These are phyloP conservation scores for Discostella stelligeroides DNA, from an alignment of 108 stramenopile genomes.

Conservation along the genomic window DNA sequence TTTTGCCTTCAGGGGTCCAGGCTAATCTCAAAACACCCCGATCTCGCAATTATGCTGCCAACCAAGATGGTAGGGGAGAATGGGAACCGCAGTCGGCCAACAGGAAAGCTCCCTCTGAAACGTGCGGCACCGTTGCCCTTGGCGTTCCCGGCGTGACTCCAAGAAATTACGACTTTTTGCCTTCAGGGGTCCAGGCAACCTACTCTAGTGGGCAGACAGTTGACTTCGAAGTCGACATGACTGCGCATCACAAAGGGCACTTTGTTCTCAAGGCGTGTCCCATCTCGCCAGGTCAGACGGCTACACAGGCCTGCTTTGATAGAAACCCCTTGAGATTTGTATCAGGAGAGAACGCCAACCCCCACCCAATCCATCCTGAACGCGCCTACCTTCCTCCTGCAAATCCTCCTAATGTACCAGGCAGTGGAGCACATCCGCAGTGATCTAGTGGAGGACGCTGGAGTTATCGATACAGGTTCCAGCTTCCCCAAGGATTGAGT, in stretches of 20 bases:
- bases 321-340: constrained; percentile 10
- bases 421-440: too few species aligned
- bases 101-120: constrained; percentile 14
- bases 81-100: constrained; percentile 30
- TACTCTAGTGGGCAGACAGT: constrained; percentile 37
- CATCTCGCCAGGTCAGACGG: neutral
- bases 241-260: constrained; percentile 58
- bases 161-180: constrained; percentile 9
- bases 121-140: neutral
- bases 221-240: constrained; percentile 36
- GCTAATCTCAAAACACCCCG: constrained; percentile 41
- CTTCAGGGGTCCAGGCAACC: constrained; percentile 25
- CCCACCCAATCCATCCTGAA: constrained; percentile 38
- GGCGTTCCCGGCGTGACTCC: too few species aligned
- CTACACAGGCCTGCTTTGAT: constrained; percentile 59
- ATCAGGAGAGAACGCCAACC: constrained; percentile 9
- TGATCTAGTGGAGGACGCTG: neutral
- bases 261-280: constrained; percentile 51
- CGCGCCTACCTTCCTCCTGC: constrained; percentile 53
- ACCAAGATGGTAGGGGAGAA: constrained; percentile 9
- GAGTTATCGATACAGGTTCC: constrained; percentile 27
- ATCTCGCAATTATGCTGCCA: constrained; percentile 33
- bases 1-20: constrained; percentile 30
- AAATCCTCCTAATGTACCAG: neutral
- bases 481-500: constrained; percentile 51